Conservation (phyloP, 257 asterid genomes). For the Rauvolfia tetraphylla region DNA sequence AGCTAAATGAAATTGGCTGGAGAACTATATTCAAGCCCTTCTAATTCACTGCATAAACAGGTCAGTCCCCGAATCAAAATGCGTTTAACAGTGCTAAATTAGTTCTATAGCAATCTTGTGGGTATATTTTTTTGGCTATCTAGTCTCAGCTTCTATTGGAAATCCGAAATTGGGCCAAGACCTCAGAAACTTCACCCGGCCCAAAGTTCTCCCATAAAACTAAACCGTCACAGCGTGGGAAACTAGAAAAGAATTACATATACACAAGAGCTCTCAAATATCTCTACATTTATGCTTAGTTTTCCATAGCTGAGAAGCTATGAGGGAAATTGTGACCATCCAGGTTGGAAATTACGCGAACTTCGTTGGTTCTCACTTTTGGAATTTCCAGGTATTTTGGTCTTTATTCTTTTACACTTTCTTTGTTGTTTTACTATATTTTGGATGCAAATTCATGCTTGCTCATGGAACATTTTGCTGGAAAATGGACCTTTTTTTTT, state of each 20-base stretch:
- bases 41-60: too few species aligned
- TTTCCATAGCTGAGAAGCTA: conserved; percentile 3
- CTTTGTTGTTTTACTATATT: not conserved
- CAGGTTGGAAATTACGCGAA: conserved; percentile 79
- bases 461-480: not conserved
- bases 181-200: too few species aligned
- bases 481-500: not conserved
- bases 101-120: too few species aligned
- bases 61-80: too few species aligned
- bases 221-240: not conserved
- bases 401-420: not conserved
- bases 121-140: too few species aligned
- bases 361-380: conserved; percentile 89
- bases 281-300: not conserved
- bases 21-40: too few species aligned
- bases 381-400: conserved; percentile 80
- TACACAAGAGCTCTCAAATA: too few species aligned
- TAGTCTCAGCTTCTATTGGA: too few species aligned
- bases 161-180: too few species aligned
- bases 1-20: too few species aligned
- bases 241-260: not conserved
- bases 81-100: too few species aligned
- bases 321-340: conserved; percentile 75
- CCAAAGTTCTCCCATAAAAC: too few species aligned
- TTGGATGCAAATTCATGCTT: not conserved